Percentiles rank a stretch among this genome's conserved stretches.
Evolutionary conservation across 352 stramenopile genomes (phyloP).

Genomic region (Aphanomyces astaci): DNA sequence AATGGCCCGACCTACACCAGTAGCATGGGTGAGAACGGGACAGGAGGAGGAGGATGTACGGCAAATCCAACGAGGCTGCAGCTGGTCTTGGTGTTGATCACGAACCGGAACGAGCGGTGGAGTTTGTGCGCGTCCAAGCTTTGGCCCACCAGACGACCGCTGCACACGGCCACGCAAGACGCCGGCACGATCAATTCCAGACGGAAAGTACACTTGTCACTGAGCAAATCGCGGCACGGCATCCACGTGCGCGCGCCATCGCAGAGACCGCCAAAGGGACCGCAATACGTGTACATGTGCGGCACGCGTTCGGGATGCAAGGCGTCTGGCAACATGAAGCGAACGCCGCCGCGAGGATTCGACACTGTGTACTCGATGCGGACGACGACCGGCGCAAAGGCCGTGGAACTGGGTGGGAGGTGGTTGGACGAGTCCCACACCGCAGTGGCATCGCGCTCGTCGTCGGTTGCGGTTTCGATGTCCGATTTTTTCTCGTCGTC

Average conservation of each 20-base stretch:
- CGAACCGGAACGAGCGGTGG: slow-evolving; percentile 66
- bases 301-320: slow-evolving; percentile 54
- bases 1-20: slow-evolving; percentile 50
- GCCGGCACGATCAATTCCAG: slow-evolving; percentile 72
- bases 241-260: slow-evolving; percentile 80
- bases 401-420: slow-evolving; percentile 55
- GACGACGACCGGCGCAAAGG: slow-evolving; percentile 59
- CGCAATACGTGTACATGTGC: slow-evolving; percentile 84
- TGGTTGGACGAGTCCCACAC: slow-evolving; percentile 56
- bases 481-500: neutral
- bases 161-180: slow-evolving; percentile 75
- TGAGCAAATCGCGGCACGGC: slow-evolving; percentile 66
- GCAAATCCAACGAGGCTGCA: slow-evolving; percentile 75
- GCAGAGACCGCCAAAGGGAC: slow-evolving; percentile 69
- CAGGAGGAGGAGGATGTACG: neutral
- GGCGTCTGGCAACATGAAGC: slow-evolving; percentile 63
- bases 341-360: slow-evolving; percentile 50
- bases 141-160: slow-evolving; percentile 79
- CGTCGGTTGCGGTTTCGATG: slow-evolving; percentile 26
- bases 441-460: slow-evolving; percentile 43
- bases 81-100: slow-evolving; percentile 73
- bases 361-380: slow-evolving; percentile 74
- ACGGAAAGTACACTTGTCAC: slow-evolving; percentile 61
- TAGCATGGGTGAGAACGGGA: neutral
- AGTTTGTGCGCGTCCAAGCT: slow-evolving; percentile 49